Percentiles rank a stretch among this genome's conserved stretches.
Conservation (phyloP, 306 rosid species). For the Oxytropis ochrocephala region DNA sequence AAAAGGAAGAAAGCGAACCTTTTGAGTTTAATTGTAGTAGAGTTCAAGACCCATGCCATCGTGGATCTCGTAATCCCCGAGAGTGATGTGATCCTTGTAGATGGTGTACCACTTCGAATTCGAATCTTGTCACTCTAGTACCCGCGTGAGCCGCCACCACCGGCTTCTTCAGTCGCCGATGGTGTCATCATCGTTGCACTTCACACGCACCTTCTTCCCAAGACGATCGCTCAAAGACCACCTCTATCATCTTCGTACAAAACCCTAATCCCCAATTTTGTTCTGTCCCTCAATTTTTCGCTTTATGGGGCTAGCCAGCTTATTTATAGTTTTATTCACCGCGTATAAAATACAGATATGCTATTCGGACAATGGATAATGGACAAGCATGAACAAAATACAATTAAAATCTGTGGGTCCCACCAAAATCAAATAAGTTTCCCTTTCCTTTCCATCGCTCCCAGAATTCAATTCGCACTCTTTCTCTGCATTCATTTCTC, state of each 20-base stretch:
- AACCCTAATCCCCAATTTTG: conserved; percentile 21
- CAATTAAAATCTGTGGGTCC: too few species aligned
- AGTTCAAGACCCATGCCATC: conserved; percentile 98
- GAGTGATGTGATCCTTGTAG: conserved; percentile 95
- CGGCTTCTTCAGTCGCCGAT: conserved; percentile 89
- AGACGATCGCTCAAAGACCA: conserved; percentile 76
- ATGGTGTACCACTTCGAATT: conserved; percentile 69
- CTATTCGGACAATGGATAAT: too few species aligned
- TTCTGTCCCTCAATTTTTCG: neutral
- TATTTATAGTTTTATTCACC: neutral
- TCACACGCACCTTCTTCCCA: conserved; percentile 90
- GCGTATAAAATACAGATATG: too few species aligned
- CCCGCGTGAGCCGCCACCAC: conserved; percentile 96
- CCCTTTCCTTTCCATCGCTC: too few species aligned
- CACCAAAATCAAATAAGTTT: too few species aligned
- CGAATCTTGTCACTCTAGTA: conserved; percentile 71
- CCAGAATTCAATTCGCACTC: too few species aligned
- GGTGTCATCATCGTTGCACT: conserved; percentile 88
- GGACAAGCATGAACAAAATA: too few species aligned
- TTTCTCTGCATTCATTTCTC: too few species aligned
- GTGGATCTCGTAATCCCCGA: conserved; percentile 79
- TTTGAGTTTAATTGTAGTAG: conserved; percentile 54
- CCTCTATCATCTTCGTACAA: too few species aligned
- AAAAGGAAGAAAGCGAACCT: neutral
- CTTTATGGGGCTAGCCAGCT: neutral